These are phyloP conservation scores for Backusella tarrabulga DNA, from an alignment of 192 early-diverging fungal genomes.

Conservation along the genomic window DNA sequence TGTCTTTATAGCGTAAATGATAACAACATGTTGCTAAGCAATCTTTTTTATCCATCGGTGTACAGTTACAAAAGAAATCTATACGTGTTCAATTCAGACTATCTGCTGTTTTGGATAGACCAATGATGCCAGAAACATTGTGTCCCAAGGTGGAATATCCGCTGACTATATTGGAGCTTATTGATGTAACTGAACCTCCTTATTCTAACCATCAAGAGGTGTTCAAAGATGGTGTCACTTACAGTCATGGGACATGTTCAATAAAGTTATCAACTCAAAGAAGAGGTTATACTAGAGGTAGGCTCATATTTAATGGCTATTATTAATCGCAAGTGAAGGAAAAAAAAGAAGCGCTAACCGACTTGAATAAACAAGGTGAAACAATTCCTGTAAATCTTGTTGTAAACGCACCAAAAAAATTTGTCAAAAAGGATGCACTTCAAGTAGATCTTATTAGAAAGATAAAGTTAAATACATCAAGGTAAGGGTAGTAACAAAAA, in stretches of 20 bases:
- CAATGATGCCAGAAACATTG: slow-evolving; percentile 29
- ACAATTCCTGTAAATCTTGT: slow-evolving; percentile 18
- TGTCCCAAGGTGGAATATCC: slow-evolving; percentile 26
- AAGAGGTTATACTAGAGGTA: slow-evolving; percentile 28
- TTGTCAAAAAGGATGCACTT: slow-evolving; percentile 12
- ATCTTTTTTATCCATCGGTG: background rate
- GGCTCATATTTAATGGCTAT: background rate
- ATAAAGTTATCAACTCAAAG: slow-evolving; percentile 13
- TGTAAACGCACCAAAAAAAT: slow-evolving; percentile 3
- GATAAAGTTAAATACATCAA: slow-evolving; percentile 5
- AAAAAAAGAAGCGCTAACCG: background rate
- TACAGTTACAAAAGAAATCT: slow-evolving; percentile 13
- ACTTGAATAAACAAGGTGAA: slow-evolving; percentile 1
- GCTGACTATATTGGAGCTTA: slow-evolving; percentile 31
- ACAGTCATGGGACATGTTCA: slow-evolving; percentile 8
- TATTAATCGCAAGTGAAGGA: background rate
- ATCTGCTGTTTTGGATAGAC: slow-evolving; percentile 29
- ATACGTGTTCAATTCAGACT: slow-evolving; percentile 16
- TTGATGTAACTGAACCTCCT: slow-evolving; percentile 17
- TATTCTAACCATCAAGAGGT: slow-evolving; percentile 16
- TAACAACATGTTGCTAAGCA: too few species aligned
- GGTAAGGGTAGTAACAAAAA: background rate
- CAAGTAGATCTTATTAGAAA: slow-evolving; percentile 17
- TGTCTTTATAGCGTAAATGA: background rate
- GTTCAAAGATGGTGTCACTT: background rate